Conservation (phyloP, 306 rosid genomes). For the Adenanthera pavonina region DNA sequence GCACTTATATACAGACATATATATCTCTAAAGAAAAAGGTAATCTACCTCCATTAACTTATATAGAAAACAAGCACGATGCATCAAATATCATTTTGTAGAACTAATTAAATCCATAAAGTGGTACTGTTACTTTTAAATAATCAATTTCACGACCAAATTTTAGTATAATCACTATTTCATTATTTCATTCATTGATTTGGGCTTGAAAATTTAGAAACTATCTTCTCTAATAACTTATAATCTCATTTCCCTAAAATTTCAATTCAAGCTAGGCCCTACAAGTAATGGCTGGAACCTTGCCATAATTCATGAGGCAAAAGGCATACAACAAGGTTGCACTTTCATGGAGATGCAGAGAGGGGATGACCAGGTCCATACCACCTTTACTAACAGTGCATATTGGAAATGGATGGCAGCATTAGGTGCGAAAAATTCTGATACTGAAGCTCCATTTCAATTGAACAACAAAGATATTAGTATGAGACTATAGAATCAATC, state of each 20-base stretch:
- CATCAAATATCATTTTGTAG: neutral
- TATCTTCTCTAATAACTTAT: too few relatives aligned
- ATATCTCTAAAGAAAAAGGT: too few relatives aligned
- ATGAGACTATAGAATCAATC: neutral
- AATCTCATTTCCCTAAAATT: neutral
- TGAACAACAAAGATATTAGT: neutral
- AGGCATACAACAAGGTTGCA: neutral
- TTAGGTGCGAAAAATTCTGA: too few relatives aligned
- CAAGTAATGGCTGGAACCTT: neutral
- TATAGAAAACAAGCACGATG: neutral
- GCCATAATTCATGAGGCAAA: neutral
- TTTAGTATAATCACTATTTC: neutral
- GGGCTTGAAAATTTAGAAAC: too few relatives aligned
- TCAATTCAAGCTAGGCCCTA: neutral
- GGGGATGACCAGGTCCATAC: neutral
- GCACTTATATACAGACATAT: too few relatives aligned
- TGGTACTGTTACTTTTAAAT: neutral
- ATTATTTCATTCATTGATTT: neutral
- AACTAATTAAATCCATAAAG: conserved; percentile 27
- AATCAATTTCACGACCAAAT: neutral
- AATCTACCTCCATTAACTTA: too few relatives aligned
- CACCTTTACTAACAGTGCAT: neutral
- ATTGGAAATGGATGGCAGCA: too few relatives aligned
- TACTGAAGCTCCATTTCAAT: too few relatives aligned
- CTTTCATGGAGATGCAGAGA: neutral